Conservation (phyloP, 371 early-diverging fungal genomes). For the Zancudomyces culisetae region DNA sequence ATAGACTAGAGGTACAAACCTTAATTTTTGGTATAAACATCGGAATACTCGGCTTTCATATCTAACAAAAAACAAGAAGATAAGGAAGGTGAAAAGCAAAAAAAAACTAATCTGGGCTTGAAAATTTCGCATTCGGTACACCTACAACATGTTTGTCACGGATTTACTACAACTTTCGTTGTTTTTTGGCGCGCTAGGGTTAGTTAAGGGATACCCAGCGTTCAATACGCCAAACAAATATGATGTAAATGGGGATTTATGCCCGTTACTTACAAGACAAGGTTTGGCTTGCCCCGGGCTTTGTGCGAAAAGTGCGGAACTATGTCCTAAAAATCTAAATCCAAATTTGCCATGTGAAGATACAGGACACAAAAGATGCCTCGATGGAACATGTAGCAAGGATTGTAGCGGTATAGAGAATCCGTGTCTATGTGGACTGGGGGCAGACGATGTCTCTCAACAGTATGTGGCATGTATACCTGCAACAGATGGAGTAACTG, state of each 20-base stretch:
- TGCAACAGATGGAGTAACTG: slow-evolving; percentile 17
- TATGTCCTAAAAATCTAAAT: slow-evolving; percentile 12
- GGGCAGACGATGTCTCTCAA: background rate
- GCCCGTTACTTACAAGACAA: slow-evolving; percentile 15
- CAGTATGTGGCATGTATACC: slow-evolving; percentile 10
- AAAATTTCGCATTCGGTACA: no score
- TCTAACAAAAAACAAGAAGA: no score
- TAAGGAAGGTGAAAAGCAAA: no score
- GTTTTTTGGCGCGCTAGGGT: no score
- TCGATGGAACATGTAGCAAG: slow-evolving; percentile 18
- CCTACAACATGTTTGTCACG: no score
- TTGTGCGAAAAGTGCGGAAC: slow-evolving; percentile 10
- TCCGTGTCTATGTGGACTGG: slow-evolving; percentile 18
- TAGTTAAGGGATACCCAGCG: background rate
- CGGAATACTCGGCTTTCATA: no score
- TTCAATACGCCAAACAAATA: slow-evolving; percentile 17
- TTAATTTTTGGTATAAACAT: no score
- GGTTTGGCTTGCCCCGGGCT: slow-evolving; percentile 14
- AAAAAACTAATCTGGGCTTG: no score
- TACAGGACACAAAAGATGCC: slow-evolving; percentile 13
- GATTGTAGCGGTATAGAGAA: slow-evolving; percentile 13
- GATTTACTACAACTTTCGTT: no score
- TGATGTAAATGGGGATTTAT: slow-evolving; percentile 11
- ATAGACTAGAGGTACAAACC: no score
- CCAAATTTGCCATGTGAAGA: slow-evolving; percentile 5